A percentile compares a stretch with the other conserved stretches of the same genome.
Conservation (phyloP, 2,329 filamentous ascomycete species). For the Fusarium fracticaudum region DNA sequence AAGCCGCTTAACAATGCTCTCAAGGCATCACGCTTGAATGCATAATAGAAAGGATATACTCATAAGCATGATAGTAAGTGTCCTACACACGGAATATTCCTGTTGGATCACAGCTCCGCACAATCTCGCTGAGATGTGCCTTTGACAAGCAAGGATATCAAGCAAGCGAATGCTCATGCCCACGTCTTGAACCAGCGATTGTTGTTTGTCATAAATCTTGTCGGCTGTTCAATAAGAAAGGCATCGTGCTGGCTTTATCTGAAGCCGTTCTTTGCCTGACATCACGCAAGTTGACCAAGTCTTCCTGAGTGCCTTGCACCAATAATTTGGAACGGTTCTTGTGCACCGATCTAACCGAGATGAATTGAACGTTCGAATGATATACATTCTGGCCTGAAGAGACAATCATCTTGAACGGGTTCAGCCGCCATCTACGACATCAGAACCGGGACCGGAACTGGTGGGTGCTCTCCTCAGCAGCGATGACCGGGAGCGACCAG, state of each 20-base stretch:
- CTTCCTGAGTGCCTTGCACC: slow-evolving; percentile 12
- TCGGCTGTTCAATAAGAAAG: neutral
- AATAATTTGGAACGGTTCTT: slow-evolving; percentile 9
- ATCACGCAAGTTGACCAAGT: slow-evolving; percentile 4
- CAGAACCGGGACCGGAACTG: neutral
- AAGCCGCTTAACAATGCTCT: neutral
- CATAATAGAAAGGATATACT: neutral
- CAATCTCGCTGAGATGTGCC: slow-evolving; percentile 2
- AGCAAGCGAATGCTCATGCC: neutral
- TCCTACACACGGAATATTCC: slow-evolving; percentile 1
- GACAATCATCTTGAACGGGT: neutral
- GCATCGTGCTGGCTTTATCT: neutral
- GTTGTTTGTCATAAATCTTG: neutral
- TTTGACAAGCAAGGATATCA: neutral
- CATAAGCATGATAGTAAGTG: neutral
- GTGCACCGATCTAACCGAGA: neutral
- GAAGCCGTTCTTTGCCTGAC: slow-evolving; percentile 7
- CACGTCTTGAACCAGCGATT: neutral
- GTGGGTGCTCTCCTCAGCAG: neutral
- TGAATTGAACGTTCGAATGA: neutral
- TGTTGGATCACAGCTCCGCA: slow-evolving; percentile 3
- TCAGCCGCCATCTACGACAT: neutral
- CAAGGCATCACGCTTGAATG: neutral
- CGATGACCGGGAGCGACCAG: slow-evolving; percentile 1
- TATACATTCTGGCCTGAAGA: neutral